A percentile compares a stretch with the other conserved stretches of the same genome.
Evolutionary conservation across 225 moss, liverwort and hornwort species (phyloP).

Genomic region (Physcomitrium patens): DNA sequence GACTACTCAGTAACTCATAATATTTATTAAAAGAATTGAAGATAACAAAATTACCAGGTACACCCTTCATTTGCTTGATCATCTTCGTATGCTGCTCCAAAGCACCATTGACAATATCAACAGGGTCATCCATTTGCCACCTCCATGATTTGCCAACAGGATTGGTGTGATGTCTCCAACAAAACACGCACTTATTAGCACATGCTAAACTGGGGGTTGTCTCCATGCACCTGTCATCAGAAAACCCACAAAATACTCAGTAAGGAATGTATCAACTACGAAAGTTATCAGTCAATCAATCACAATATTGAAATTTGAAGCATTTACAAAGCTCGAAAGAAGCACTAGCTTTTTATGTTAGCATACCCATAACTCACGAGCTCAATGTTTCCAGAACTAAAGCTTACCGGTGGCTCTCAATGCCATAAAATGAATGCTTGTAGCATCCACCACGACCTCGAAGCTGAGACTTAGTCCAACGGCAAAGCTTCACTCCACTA

Average conservation of each 20-base stretch:
- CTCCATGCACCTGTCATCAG: conserved; percentile 87
- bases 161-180: conserved; percentile 99
- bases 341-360: neutral
- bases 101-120: conserved; percentile 90
- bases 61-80: conserved; percentile 99
- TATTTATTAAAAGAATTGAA: conserved; percentile 4
- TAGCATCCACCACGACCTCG: conserved; percentile 99
- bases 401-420: conserved; percentile 93
- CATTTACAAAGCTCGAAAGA: conserved; percentile 1
- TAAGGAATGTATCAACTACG: conserved; percentile 23
- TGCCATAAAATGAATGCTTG: conserved; percentile 98
- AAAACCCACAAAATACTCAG: neutral
- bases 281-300: neutral
- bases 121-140: conserved; percentile 99
- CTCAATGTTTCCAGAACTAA: neutral
- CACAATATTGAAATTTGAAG: neutral
- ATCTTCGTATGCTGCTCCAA: conserved; percentile 87
- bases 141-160: conserved; percentile 97
- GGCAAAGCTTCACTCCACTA: conserved; percentile 97
- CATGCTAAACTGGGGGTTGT: conserved; percentile 98
- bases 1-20: neutral
- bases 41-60: conserved; percentile 70
- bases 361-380: neutral
- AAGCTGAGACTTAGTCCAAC: conserved; percentile 97
- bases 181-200: conserved; percentile 98